A percentile compares a stretch with the other conserved stretches of the same genome.
phyloP scores from a whole-genome alignment of 306 rosid species.

The Glycine soja region DNA sequence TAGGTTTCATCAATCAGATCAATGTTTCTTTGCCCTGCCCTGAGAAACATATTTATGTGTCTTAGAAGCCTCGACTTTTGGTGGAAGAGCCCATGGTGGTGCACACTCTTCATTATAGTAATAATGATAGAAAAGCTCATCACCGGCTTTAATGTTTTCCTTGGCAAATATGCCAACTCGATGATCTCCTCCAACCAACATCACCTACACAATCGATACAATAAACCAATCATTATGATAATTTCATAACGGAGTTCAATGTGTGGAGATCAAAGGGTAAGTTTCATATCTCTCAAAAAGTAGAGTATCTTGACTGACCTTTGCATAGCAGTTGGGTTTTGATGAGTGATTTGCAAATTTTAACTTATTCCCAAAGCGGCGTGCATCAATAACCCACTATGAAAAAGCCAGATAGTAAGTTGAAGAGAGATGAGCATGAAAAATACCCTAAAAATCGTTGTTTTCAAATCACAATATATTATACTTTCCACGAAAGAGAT shows the following conservation, averaged over 20 bases:
- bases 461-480: too few relatives aligned
- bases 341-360: constrained; percentile 89
- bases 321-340: constrained; percentile 52
- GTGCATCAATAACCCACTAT: constrained; percentile 86
- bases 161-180: constrained; percentile 86
- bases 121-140: constrained; percentile 86
- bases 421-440: background rate
- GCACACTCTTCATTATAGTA: constrained; percentile 55
- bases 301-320: constrained; percentile 51
- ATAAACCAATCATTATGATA: constrained; percentile 1
- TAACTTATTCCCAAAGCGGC: constrained; percentile 83
- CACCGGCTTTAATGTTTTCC: constrained; percentile 74
- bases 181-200: constrained; percentile 88
- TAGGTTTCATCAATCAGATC: too few relatives aligned
- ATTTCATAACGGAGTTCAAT: constrained; percentile 13
- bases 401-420: constrained; percentile 33
- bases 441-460: background rate
- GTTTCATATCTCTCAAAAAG: background rate
- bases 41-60: too few relatives aligned
- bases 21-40: too few relatives aligned
- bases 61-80: constrained; percentile 15
- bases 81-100: constrained; percentile 70
- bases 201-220: constrained; percentile 51
- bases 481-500: too few relatives aligned
- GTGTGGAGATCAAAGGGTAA: background rate